Percentiles rank a stretch among this genome's conserved stretches.
Evolutionary conservation across 352 stramenopile genomes (phyloP).

Genomic region (Globisporangium acanthophoron): DNA sequence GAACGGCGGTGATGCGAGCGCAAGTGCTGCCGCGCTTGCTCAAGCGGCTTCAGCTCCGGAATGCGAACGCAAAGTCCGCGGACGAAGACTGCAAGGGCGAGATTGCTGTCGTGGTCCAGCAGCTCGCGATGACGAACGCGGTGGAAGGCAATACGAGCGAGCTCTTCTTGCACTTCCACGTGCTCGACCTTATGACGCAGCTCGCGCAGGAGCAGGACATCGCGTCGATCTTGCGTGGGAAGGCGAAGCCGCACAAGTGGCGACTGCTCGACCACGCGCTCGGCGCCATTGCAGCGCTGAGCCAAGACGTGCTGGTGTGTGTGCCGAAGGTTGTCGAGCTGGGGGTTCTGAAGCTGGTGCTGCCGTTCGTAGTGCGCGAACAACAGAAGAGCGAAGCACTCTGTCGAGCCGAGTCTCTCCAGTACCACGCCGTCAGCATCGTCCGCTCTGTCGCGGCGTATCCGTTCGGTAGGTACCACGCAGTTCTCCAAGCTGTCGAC

Average conservation of each 20-base stretch:
- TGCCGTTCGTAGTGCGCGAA: constrained; percentile 19
- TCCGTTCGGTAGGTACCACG: constrained; percentile 55
- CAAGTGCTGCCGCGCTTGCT: constrained; percentile 62
- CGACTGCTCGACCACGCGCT: constrained; percentile 42
- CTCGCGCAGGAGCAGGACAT: constrained; percentile 18
- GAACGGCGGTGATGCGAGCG: constrained; percentile 46
- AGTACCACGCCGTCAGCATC: constrained; percentile 45
- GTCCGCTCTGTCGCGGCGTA: constrained; percentile 52
- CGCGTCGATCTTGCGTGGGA: constrained; percentile 16
- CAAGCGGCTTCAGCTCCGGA: constrained; percentile 56
- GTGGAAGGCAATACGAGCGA: constrained; percentile 64
- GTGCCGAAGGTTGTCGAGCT: constrained; percentile 44
- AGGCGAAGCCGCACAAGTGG: constrained; percentile 22
- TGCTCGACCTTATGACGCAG: constrained; percentile 41
- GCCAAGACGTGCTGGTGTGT: constrained; percentile 56
- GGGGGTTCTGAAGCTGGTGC: constrained; percentile 32
- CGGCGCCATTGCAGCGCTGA: constrained; percentile 47
- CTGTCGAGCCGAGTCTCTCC: constrained; percentile 27
- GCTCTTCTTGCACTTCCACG: constrained; percentile 61
- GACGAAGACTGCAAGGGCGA: constrained; percentile 62
- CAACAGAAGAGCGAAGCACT: constrained; percentile 7
- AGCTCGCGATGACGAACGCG: constrained; percentile 45
- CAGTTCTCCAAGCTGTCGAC: constrained; percentile 14
- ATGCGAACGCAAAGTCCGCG: constrained; percentile 7
- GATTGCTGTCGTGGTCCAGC: constrained; percentile 48